These are phyloP conservation scores for Spathaspora sp. DNA, from an alignment of 805 yeast species.

Conservation along the genomic window DNA sequence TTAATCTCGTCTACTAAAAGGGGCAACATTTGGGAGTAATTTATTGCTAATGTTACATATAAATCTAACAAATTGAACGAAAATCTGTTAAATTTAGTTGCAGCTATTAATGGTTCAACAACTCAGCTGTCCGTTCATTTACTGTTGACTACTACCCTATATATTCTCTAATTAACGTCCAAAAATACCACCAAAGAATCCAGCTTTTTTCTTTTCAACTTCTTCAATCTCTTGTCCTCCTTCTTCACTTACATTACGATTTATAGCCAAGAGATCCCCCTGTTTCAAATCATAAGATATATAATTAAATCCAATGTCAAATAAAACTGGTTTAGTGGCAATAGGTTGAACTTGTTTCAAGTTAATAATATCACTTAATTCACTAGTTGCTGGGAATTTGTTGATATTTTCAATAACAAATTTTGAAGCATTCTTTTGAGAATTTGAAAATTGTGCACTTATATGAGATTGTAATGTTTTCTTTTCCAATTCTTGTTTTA, in stretches of 20 bases:
- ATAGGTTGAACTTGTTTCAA: slow-evolving; percentile 49
- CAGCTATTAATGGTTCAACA: too few species aligned
- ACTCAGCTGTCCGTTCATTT: too few species aligned
- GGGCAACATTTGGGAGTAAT: too few species aligned
- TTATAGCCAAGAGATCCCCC: slow-evolving; percentile 7
- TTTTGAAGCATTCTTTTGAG: slow-evolving; percentile 4
- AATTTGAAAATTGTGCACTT: slow-evolving; percentile 43
- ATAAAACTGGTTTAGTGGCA: slow-evolving; percentile 82
- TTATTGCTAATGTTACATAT: too few species aligned
- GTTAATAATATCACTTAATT: slow-evolving; percentile 18
- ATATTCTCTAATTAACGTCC: slow-evolving; percentile 35
- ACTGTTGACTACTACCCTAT: too few species aligned
- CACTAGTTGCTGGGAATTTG: slow-evolving; percentile 29
- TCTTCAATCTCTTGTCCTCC: background rate
- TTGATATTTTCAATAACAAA: slow-evolving; percentile 45
- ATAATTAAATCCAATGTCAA: slow-evolving; percentile 86
- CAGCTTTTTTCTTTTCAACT: slow-evolving; percentile 36
- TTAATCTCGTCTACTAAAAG: too few species aligned
- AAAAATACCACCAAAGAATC: slow-evolving; percentile 66
- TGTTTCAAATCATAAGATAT: slow-evolving; percentile 46
- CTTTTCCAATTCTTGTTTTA: slow-evolving; percentile 16
- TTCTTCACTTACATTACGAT: background rate
- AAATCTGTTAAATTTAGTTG: too few species aligned
- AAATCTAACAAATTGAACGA: too few species aligned
- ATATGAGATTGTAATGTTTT: slow-evolving; percentile 32